A percentile compares a stretch with the other conserved stretches of the same genome.
These are phyloP conservation scores for Eucalyptus curtisii DNA, from an alignment of 345 rosid species.

Conservation along the genomic window DNA sequence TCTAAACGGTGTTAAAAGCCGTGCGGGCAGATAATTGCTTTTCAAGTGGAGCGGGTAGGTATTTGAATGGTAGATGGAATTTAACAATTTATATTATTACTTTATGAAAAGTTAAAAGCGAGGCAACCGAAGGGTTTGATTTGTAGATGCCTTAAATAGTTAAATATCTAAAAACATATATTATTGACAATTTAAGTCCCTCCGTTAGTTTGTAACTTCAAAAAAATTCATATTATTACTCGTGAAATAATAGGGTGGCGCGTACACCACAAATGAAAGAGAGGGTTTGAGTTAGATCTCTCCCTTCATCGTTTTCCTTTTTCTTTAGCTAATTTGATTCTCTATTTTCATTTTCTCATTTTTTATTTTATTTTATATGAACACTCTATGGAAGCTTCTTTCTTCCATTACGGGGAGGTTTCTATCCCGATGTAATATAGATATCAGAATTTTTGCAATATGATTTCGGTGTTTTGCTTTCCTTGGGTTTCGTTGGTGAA, in stretches of 20 bases:
- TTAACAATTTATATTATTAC: neutral
- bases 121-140: neutral
- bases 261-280: no score
- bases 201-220: no score
- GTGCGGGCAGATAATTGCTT: neutral
- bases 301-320: no score
- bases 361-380: no score
- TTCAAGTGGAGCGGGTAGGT: neutral
- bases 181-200: neutral
- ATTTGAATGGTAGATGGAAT: neutral
- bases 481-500: fast-evolving
- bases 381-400: neutral
- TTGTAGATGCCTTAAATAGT: neutral
- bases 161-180: neutral
- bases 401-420: neutral
- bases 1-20: neutral
- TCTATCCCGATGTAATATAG: neutral
- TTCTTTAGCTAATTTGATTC: no score
- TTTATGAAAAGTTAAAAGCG: neutral
- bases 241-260: no score
- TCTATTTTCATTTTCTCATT: no score
- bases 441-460: no score
- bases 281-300: no score
- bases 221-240: no score
- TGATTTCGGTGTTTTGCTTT: no score